phyloP scores from a whole-genome alignment of 495 filamentous ascomycete genomes.

The Neohortaea acidophila region DNA sequence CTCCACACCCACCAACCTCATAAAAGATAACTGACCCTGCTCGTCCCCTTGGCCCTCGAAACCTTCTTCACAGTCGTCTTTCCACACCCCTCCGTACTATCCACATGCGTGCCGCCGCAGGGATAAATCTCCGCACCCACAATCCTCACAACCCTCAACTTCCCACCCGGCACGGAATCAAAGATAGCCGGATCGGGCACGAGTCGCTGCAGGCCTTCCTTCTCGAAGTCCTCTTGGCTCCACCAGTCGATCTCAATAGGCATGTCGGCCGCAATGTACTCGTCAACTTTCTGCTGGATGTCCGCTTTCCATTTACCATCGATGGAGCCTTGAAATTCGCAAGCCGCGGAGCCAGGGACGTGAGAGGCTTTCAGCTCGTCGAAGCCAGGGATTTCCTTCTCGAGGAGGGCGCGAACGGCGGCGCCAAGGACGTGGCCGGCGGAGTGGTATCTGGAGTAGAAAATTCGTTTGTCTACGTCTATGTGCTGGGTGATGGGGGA shows the following conservation, averaged over 20 bases:
- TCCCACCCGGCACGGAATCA: slow-evolving; percentile 29
- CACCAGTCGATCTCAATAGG: slow-evolving; percentile 46
- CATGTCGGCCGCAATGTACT: slow-evolving; percentile 34
- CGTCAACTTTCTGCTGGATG: slow-evolving; percentile 40
- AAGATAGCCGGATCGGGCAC: slow-evolving; percentile 35
- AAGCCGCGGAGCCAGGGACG: slow-evolving; percentile 42
- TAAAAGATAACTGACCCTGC: slow-evolving; percentile 42
- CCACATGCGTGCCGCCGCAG: slow-evolving; percentile 52
- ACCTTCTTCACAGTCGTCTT: slow-evolving; percentile 45
- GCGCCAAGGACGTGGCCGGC: slow-evolving; percentile 48
- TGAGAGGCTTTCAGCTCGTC: slow-evolving; percentile 50
- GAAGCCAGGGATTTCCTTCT: slow-evolving; percentile 34
- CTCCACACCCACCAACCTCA: no score
- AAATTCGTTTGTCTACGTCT: slow-evolving; percentile 36
- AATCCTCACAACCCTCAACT: slow-evolving; percentile 40
- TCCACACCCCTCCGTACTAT: slow-evolving; percentile 36
- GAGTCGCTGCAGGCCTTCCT: slow-evolving; percentile 29
- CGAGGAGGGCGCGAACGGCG: slow-evolving; percentile 37
- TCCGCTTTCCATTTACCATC: slow-evolving; percentile 41
- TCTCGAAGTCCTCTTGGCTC: slow-evolving; percentile 37
- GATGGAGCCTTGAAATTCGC: slow-evolving; percentile 46
- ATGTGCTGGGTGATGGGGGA: slow-evolving; percentile 33
- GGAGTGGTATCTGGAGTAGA: slow-evolving; percentile 48
- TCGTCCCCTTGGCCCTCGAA: slow-evolving; percentile 39
- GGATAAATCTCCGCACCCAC: slow-evolving; percentile 45